Evolutionary conservation across 129 eudicot genomes (phyloP).

Genomic region (Flaveria sonorensis): DNA sequence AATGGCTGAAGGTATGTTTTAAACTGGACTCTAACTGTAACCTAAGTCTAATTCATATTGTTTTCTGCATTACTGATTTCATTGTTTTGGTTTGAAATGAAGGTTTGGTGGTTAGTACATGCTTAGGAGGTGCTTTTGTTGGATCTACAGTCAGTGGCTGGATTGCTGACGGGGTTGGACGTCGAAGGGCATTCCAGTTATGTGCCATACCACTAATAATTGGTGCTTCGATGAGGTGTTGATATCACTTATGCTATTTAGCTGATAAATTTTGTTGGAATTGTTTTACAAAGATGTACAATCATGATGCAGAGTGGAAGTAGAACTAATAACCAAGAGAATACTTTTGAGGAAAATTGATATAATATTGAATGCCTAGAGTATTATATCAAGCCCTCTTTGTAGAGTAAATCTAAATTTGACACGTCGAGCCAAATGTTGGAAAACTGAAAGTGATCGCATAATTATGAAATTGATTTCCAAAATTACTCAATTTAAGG

Average conservation of each 20-base stretch:
- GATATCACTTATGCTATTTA: conserved; percentile 18
- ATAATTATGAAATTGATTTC: too few species aligned
- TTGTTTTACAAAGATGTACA: too few species aligned
- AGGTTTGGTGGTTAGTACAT: conserved; percentile 94
- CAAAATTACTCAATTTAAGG: too few species aligned
- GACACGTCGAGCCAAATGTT: too few species aligned
- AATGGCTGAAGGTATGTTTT: conserved; percentile 69
- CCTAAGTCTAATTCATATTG: background rate
- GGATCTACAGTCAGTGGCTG: conserved; percentile 85
- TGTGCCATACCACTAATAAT: conserved; percentile 77
- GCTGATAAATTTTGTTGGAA: background rate
- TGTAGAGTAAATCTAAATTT: too few species aligned
- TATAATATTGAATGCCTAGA: too few species aligned
- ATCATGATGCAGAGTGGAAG: too few species aligned
- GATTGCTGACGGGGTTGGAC: conserved; percentile 83
- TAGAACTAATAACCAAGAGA: too few species aligned
- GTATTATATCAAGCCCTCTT: too few species aligned
- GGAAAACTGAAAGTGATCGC: too few species aligned
- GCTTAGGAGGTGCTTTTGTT: conserved; percentile 87
- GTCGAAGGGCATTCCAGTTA: conserved; percentile 77
- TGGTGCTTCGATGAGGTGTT: conserved; percentile 78
- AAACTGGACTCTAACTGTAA: conserved; percentile 6
- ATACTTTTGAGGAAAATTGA: too few species aligned
- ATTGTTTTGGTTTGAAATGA: conserved; percentile 23
- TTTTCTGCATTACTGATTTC: conserved; percentile 7